Conservation (phyloP, 768 basidiomycete species). For the Coprinopsis cinerea region DNA sequence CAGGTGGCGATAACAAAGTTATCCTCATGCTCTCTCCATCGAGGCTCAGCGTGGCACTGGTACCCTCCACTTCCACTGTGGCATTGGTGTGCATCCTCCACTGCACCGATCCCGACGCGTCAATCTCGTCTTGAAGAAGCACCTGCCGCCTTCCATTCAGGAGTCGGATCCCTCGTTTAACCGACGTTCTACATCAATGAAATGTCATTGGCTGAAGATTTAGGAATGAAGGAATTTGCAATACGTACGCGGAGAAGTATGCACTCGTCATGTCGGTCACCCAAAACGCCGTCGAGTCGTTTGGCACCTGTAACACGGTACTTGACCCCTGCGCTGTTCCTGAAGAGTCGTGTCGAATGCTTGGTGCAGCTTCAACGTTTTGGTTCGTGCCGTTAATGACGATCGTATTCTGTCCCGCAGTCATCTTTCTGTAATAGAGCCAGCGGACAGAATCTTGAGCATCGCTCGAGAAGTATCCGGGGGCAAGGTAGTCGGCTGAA, state of each 20-base stretch:
- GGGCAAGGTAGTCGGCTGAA: conserved; percentile 67
- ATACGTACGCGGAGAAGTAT: conserved; percentile 67
- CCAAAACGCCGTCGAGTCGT: conserved; percentile 75
- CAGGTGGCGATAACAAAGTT: conserved; percentile 58
- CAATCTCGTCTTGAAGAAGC: conserved; percentile 90
- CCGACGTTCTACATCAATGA: conserved; percentile 59
- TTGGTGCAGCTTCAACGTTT: conserved; percentile 63
- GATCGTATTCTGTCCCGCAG: conserved; percentile 96
- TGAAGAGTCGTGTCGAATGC: conserved; percentile 41
- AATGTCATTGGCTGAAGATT: conserved; percentile 11
- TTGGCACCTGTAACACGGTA: conserved; percentile 61
- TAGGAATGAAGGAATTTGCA: conserved; percentile 41
- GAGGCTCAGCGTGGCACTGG: conserved; percentile 69
- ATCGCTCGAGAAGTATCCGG: conserved; percentile 79
- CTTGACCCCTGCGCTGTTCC: conserved; percentile 75
- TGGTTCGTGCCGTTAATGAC: conserved; percentile 75
- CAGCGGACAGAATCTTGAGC: conserved; percentile 67
- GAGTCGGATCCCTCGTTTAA: conserved; percentile 79
- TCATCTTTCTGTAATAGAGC: conserved; percentile 94
- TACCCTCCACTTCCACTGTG: conserved; percentile 51
- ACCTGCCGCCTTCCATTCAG: conserved; percentile 84
- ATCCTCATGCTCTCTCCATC: conserved; percentile 64
- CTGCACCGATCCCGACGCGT: conserved; percentile 48
- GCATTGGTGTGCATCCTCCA: conserved; percentile 99
- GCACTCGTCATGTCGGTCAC: conserved; percentile 69